A percentile compares a stretch with the other conserved stretches of the same genome.
These are phyloP conservation scores for Tylopilus vinaceipallidus DNA, from an alignment of 768 basidiomycete species.

Conservation along the genomic window DNA sequence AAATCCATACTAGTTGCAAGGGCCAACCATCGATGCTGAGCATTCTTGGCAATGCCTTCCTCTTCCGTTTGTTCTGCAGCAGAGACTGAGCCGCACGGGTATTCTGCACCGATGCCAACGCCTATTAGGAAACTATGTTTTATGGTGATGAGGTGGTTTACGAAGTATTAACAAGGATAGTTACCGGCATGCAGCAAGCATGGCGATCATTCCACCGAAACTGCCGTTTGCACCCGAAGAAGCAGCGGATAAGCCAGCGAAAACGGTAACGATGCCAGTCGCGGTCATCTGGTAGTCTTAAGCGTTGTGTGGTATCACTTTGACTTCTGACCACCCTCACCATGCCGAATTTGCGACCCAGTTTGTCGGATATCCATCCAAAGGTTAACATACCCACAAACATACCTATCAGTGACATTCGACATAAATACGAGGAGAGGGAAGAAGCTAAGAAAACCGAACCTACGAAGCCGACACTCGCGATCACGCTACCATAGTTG, in stretches of 20 bases:
- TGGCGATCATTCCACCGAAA: slow-evolving; percentile 66
- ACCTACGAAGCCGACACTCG: slow-evolving; percentile 77
- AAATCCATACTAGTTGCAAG: slow-evolving; percentile 75
- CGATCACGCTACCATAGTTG: slow-evolving; percentile 62
- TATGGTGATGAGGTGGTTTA: not conserved
- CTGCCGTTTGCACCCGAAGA: slow-evolving; percentile 76
- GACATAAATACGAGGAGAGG: slow-evolving; percentile 63
- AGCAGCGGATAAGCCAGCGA: slow-evolving; percentile 80
- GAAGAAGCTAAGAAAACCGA: slow-evolving; percentile 68
- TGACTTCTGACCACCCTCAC: slow-evolving; percentile 34
- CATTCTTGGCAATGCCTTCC: slow-evolving; percentile 68
- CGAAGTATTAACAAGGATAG: slow-evolving; percentile 5
- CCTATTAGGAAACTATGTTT: slow-evolving; percentile 74
- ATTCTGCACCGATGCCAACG: slow-evolving; percentile 85
- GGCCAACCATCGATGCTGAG: slow-evolving; percentile 85
- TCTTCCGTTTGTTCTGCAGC: slow-evolving; percentile 91
- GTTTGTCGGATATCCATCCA: slow-evolving; percentile 81
- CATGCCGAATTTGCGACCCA: slow-evolving; percentile 90
- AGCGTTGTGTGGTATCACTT: slow-evolving; percentile 7
- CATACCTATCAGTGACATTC: slow-evolving; percentile 68
- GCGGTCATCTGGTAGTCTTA: slow-evolving; percentile 61
- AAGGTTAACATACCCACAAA: slow-evolving; percentile 84
- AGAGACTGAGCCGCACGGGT: slow-evolving; percentile 88
- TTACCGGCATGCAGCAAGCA: slow-evolving; percentile 78
- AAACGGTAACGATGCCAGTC: slow-evolving; percentile 79